A percentile compares a stretch with the other conserved stretches of the same genome.
Evolutionary conservation across 2,329 filamentous ascomycete species (phyloP).

Genomic region (Aspergillus uvarum): DNA sequence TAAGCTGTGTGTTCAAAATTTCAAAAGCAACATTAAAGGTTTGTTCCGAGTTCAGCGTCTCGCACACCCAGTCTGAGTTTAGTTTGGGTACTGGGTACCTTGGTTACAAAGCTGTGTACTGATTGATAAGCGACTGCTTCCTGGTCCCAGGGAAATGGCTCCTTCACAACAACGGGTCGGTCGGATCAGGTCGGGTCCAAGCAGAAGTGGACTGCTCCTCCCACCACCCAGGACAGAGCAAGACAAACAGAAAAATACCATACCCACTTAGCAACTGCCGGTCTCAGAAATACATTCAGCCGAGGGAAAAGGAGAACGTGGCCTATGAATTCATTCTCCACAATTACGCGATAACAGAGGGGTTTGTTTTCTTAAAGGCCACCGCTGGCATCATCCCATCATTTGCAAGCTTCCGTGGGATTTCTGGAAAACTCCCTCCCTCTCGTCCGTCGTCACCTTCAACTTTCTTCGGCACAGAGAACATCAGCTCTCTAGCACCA

Average conservation of each 20-base stretch:
- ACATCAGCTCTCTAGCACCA: background rate
- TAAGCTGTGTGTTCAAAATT: too few relatives aligned
- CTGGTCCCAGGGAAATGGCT: too few relatives aligned
- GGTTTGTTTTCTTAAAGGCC: background rate
- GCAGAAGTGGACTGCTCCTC: too few relatives aligned
- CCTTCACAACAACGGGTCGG: background rate
- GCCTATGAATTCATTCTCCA: background rate
- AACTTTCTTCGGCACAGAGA: too few relatives aligned
- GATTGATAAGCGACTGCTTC: background rate
- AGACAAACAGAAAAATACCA: background rate
- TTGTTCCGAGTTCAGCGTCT: background rate
- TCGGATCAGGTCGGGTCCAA: background rate
- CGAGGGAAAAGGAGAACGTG: background rate
- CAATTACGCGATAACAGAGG: background rate
- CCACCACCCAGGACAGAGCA: too few relatives aligned
- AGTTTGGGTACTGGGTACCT: background rate
- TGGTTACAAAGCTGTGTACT: background rate
- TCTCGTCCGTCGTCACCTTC: too few relatives aligned
- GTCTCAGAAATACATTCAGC: background rate
- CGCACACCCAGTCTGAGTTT: background rate
- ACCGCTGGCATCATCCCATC: background rate
- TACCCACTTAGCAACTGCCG: background rate
- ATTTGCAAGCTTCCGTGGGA: background rate
- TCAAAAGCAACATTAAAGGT: background rate
- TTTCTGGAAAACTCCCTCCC: background rate